Percentiles rank a stretch among this genome's conserved stretches.
Conservation (phyloP, 2,329 filamentous ascomycete genomes). For the Corniculantispora saksenae region DNA sequence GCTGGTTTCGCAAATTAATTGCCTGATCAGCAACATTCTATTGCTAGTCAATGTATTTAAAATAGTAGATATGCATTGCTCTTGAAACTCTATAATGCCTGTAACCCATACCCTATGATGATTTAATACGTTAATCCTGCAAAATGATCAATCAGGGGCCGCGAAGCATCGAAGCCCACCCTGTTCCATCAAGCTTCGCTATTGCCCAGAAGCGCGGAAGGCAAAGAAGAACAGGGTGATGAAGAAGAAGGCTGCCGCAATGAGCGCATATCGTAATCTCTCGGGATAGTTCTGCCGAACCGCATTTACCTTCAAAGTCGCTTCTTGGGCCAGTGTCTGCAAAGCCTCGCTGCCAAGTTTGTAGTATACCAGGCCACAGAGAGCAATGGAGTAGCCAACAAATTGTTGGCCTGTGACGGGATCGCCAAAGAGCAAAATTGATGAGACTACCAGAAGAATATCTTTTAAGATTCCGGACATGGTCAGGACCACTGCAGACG, state of each 20-base stretch:
- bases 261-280: neutral
- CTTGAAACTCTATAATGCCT: too few relatives aligned
- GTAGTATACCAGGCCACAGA: conserved; percentile 77
- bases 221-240: neutral
- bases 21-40: too few relatives aligned
- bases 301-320: neutral
- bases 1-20: too few relatives aligned
- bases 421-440: conserved; percentile 80
- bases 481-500: conserved; percentile 81
- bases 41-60: too few relatives aligned
- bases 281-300: conserved; percentile 8
- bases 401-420: conserved; percentile 74
- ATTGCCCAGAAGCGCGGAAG: neutral
- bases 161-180: neutral
- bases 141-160: too few relatives aligned
- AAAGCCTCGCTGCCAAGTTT: conserved; percentile 61
- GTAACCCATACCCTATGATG: too few relatives aligned
- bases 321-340: neutral
- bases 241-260: neutral
- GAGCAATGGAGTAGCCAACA: conserved; percentile 81
- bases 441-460: conserved; percentile 76
- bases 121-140: too few relatives aligned
- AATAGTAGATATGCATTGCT: too few relatives aligned
- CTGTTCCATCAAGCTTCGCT: neutral
- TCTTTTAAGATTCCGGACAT: conserved; percentile 88